Evolutionary conservation across 768 basidiomycete genomes (phyloP).

Genomic region (Pleurotus pulmonarius): DNA sequence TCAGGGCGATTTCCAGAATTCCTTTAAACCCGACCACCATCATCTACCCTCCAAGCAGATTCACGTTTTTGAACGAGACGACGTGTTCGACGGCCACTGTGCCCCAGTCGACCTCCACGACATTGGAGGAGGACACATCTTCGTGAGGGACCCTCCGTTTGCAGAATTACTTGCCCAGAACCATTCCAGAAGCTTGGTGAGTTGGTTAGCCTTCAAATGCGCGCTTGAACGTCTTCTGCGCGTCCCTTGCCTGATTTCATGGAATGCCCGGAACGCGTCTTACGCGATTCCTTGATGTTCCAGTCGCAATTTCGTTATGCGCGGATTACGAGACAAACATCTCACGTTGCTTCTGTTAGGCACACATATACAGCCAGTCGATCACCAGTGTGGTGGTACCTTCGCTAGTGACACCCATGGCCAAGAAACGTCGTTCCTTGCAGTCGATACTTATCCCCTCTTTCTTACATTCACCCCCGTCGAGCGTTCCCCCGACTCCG

Average conservation of each 20-base stretch:
- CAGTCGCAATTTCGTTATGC: neutral
- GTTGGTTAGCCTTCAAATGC: neutral
- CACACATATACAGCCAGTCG: neutral
- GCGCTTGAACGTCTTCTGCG: neutral
- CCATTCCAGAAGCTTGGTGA: neutral
- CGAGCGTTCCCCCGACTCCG: slow-evolving; percentile 22
- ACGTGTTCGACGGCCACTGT: neutral
- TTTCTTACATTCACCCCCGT: slow-evolving; percentile 31
- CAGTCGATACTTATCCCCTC: slow-evolving; percentile 49
- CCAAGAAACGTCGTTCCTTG: slow-evolving; percentile 50
- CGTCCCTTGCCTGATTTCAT: neutral
- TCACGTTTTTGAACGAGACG: neutral
- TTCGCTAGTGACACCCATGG: slow-evolving; percentile 29
- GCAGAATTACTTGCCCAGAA: neutral
- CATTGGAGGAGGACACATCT: neutral
- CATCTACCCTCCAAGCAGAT: neutral
- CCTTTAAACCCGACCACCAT: slow-evolving; percentile 6
- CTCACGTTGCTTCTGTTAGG: neutral
- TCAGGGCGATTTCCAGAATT: neutral
- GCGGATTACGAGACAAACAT: slow-evolving; percentile 7
- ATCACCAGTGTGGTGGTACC: neutral
- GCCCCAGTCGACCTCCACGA: neutral
- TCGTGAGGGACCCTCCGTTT: slow-evolving; percentile 4
- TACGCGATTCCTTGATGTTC: neutral
- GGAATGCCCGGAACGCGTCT: neutral